A percentile compares a stretch with the other conserved stretches of the same genome.
These are phyloP conservation scores for Saccharomyces hybrid DNA, from an alignment of 1,139 yeast genomes.

Conservation along the genomic window DNA sequence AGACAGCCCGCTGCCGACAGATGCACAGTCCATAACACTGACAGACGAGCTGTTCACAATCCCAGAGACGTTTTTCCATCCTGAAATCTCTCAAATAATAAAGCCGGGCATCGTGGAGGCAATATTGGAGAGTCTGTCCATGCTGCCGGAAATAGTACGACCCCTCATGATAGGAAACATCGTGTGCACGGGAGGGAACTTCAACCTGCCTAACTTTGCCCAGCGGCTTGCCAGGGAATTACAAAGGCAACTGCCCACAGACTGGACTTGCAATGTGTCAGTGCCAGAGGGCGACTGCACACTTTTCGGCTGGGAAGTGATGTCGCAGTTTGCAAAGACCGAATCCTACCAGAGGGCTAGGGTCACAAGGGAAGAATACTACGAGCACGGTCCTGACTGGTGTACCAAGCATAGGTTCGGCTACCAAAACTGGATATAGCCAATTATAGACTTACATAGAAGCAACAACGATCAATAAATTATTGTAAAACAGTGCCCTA, in stretches of 20 bases:
- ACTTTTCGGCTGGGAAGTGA: conserved; percentile 51
- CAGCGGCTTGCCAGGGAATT: conserved; percentile 53
- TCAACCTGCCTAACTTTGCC: conserved; percentile 61
- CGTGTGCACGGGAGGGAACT: conserved; percentile 74
- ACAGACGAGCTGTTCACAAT: conserved; percentile 80
- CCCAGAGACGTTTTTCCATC: conserved; percentile 83
- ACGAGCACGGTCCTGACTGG: conserved; percentile 81
- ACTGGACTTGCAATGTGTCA: conserved; percentile 54
- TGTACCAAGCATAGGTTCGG: conserved; percentile 65
- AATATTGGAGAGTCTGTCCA: conserved; percentile 59
- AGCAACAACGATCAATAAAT: neutral
- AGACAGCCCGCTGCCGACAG: conserved; percentile 31
- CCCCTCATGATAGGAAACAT: conserved; percentile 79
- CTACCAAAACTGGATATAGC: conserved; percentile 37
- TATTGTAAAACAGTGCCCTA: no score
- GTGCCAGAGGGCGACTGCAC: conserved; percentile 36
- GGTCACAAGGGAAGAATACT: conserved; percentile 70
- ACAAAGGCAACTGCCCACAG: conserved; percentile 58
- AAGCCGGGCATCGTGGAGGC: conserved; percentile 70
- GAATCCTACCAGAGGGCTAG: conserved; percentile 45
- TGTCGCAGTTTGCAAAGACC: conserved; percentile 46
- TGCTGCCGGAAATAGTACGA: conserved; percentile 66
- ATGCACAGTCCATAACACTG: conserved; percentile 59
- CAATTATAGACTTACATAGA: neutral
- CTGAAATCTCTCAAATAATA: conserved; percentile 71